phyloP scores from a whole-genome alignment of 1,139 yeast genomes.

The Candida sanyaensis region DNA sequence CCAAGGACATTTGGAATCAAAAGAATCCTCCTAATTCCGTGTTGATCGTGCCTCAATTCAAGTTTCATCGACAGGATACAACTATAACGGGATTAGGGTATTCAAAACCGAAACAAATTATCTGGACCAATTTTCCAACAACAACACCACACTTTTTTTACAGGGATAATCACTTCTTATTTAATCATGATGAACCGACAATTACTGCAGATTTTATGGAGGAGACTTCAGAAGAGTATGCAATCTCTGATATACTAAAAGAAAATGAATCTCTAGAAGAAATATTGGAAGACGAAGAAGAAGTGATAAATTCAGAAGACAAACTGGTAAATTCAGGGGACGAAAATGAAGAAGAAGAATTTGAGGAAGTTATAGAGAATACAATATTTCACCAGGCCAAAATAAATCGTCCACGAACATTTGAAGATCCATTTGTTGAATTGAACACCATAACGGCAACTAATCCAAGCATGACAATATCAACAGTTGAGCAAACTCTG shows the following conservation, averaged over 20 bases:
- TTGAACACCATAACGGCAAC: background rate
- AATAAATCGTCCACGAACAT: background rate
- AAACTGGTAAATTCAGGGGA: background rate
- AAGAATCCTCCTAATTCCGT: conserved; percentile 25
- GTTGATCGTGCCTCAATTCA: conserved; percentile 28
- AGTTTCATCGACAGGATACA: conserved; percentile 16
- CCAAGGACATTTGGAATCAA: conserved; percentile 22
- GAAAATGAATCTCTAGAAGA: background rate
- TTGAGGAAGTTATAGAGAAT: background rate
- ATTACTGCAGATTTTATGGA: background rate
- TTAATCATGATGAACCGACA: background rate
- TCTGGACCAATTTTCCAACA: conserved; percentile 9
- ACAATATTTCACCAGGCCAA: background rate
- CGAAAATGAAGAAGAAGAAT: background rate
- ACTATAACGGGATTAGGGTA: conserved; percentile 12
- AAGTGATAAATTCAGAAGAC: background rate
- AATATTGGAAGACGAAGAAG: background rate
- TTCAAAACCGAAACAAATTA: conserved; percentile 25
- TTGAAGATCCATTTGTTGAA: conserved; percentile 2
- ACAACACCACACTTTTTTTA: conserved; percentile 2
- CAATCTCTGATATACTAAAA: background rate
- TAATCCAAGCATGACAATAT: background rate
- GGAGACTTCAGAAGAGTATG: background rate
- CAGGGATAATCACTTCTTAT: background rate
- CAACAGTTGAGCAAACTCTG: too few relatives aligned